Evolutionary conservation across 208 protist species (phyloP), one percentile per base, ranked within the genome.

Genomic region (Endotrypanum monterogeii): DNA sequence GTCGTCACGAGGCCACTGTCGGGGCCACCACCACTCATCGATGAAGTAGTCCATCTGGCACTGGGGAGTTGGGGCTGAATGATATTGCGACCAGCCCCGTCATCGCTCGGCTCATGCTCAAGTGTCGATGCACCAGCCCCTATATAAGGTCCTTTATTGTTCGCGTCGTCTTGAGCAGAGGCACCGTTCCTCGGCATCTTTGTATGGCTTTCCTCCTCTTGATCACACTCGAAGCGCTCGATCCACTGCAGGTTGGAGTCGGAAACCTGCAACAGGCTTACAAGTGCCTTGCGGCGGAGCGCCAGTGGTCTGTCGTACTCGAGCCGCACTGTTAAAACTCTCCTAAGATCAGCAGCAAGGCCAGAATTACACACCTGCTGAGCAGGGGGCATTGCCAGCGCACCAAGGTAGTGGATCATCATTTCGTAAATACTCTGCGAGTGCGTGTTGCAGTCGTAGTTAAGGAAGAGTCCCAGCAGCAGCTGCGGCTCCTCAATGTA

Each of bases 401-500:
- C 85, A 12, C 83, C 88, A 8, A 99, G 80, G 67, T 98, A 91
- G 68, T 95, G 83, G 46, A 99, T 93, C 83, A 99, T 97, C 51
- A 94, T 87, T 67, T 98, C 95, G 80, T 98, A 98, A 41, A 99
- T 89, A 70, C 98, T 97, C 54, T 92, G 88, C n/a, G 88, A 89
- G 60, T 94, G 80, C 5, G 98, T 85, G 82, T 99, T 98, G 81
- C 98, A 99, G 80, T 99, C 98, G 86, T 99, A 99, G 87, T 99
- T 99, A 56, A 99, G 75, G 74, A 98, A 99, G 20, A 99, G 88
- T 65, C 97, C 92, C 0, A 99, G 82, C n/a, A 99, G 76, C 30
- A 95, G 91, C 78, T 98, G 95, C 57, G 97, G 95, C 78, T 98
- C 92, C 74, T 98, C 93, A 74, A 95, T 98, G 80, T 98, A 95